Conservation (phyloP, 805 yeast genomes). For the Ogataea parapolymorpha region DNA sequence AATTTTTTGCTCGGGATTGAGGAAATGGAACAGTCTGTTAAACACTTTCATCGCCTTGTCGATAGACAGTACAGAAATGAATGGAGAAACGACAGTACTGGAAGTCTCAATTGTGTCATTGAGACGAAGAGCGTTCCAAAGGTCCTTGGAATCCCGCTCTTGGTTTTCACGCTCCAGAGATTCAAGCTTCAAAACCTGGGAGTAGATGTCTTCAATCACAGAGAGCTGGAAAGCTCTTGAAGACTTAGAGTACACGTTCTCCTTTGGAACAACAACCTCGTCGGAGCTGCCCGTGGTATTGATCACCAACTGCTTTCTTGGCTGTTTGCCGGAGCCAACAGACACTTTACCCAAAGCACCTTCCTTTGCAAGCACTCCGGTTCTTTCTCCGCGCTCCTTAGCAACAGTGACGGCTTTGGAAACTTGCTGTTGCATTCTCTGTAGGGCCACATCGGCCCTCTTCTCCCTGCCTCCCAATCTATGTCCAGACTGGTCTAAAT, state of each 20-base stretch:
- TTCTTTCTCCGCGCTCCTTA: slow-evolving; percentile 69
- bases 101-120: slow-evolving; percentile 53
- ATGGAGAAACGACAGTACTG: slow-evolving; percentile 71
- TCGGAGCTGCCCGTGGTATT: slow-evolving; percentile 25
- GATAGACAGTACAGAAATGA: slow-evolving; percentile 75
- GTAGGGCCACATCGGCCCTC: slow-evolving; percentile 86
- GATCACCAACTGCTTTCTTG: slow-evolving; percentile 78
- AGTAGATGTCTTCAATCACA: slow-evolving; percentile 74
- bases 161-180: slow-evolving; percentile 61
- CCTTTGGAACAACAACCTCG: slow-evolving; percentile 30
- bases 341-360: slow-evolving; percentile 91
- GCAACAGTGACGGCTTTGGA: slow-evolving; percentile 95
- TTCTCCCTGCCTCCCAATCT: slow-evolving; percentile 81
- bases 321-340: slow-evolving; percentile 74
- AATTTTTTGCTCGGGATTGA: slow-evolving; percentile 70
- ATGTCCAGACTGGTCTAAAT: slow-evolving; percentile 87
- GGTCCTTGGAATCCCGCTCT: slow-evolving; percentile 42
- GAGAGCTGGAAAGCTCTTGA: slow-evolving; percentile 55
- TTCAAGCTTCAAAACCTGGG: slow-evolving; percentile 74
- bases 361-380: slow-evolving; percentile 58
- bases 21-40: slow-evolving; percentile 83
- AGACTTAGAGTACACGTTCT: slow-evolving; percentile 32
- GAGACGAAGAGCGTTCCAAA: slow-evolving; percentile 79
- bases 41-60: slow-evolving; percentile 87
- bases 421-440: slow-evolving; percentile 97